Base-by-base conservation (phyloP, 768 basidiomycete genomes). In the Lentinula sp. region DNA sequence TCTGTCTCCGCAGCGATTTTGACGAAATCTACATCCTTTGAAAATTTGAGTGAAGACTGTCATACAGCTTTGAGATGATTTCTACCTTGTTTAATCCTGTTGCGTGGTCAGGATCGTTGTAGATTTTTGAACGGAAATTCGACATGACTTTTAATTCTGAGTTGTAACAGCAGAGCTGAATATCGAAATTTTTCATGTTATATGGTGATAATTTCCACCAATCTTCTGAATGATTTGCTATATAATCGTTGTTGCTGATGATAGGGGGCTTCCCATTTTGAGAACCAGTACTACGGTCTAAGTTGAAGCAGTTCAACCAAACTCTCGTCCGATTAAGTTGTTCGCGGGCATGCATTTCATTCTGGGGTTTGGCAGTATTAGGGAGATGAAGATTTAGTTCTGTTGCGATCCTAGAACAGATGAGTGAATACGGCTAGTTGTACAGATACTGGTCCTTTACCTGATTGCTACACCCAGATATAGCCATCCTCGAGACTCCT, bases 271-370 rank as follows among this genome's bases (percentile, higher is more conserved):
- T 93, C 59, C 95, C 95, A 72, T 95, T 93, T 71, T 95, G 89
- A 16, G 86, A 88, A 4, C 91, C 87, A 7, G 90, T 88, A 5
- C 93, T 95, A 23, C 93, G 87, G 71, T 98, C 95, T 45, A 96
- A 76, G 72, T 95, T 93, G 75, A 89, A 92, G 72, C 92, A 95
- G 69, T 88, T 90, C 61, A 96, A 74, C 94, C 94, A 98, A 6
- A 90, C 82, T 20, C 94, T 85, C 57, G 93, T 92, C 45, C 95
- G 87, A 69, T 95, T 96, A 59, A 94, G 82, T 74, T 94, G 84
- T 74, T 95, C 90, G 43, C 95, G 84, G 6, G 89, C 88, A 62
- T 91, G 87, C 60, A 82, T 82, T 71, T 95, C 92, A 66, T 91
- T 91, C 13, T 85, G 75, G 8, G 90, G 88, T 65, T 87, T 85